Conservation (phyloP, 805 yeast species). For the Candida caryicola region DNA sequence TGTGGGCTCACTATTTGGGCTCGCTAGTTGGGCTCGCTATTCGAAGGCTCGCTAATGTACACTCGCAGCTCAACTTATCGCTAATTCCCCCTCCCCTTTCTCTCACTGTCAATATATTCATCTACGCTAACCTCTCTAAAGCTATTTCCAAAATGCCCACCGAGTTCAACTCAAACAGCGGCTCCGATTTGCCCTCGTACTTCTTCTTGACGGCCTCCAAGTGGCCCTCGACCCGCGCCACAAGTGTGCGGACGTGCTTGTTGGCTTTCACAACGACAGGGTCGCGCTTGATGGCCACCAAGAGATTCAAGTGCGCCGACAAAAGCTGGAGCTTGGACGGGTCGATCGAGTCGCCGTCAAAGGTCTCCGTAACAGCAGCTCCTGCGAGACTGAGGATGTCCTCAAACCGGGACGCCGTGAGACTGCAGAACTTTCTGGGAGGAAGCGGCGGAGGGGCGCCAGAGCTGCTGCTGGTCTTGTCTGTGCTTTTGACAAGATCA, state of each 20-base stretch:
- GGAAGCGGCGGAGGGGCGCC: constrained; percentile 18
- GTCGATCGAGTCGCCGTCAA: constrained; percentile 21
- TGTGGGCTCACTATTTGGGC: too few relatives aligned
- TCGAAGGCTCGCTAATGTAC: too few relatives aligned
- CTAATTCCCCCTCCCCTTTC: too few relatives aligned
- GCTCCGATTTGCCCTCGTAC: constrained; percentile 15
- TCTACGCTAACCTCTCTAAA: constrained; percentile 30
- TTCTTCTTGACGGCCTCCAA: constrained; percentile 15
- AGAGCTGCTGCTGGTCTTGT: constrained; percentile 1
- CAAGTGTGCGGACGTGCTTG: constrained; percentile 13
- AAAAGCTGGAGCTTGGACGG: constrained; percentile 40
- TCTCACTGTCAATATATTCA: too few relatives aligned
- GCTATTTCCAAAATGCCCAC: constrained; percentile 34
- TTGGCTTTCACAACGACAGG: constrained; percentile 15
- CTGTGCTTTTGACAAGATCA: too few relatives aligned
- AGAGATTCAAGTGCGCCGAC: constrained; percentile 56
- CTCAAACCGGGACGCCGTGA: constrained; percentile 41
- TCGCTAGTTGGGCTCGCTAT: too few relatives aligned
- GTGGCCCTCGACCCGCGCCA: constrained; percentile 13
- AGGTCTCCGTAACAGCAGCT: constrained; percentile 34
- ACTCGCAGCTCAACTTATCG: too few relatives aligned
- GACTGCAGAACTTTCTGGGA: constrained; percentile 31
- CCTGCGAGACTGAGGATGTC: constrained; percentile 45
- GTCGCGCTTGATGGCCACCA: constrained; percentile 30
- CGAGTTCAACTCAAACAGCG: constrained; percentile 26